Conservation (phyloP, 495 filamentous ascomycete species). For the Talaromyces liani region DNA sequence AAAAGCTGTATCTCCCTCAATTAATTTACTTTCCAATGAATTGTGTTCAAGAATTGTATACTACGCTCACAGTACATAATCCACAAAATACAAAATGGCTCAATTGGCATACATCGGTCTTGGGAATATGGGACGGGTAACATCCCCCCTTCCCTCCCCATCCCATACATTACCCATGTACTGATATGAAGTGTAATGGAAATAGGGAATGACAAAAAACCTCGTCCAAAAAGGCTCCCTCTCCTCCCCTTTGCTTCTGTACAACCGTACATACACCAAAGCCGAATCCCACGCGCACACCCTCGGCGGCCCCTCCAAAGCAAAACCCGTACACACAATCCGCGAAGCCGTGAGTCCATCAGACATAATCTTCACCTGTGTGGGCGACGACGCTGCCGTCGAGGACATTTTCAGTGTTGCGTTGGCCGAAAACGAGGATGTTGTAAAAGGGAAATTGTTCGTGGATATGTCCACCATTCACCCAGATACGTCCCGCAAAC, state of each 20-base stretch:
- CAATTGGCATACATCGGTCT: slow-evolving; percentile 77
- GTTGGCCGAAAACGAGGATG: slow-evolving; percentile 36
- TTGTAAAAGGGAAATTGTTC: slow-evolving; percentile 62
- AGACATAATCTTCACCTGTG: slow-evolving; percentile 77
- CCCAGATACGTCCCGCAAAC: slow-evolving; percentile 65
- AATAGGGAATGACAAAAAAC: slow-evolving; percentile 80
- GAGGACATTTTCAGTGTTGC: slow-evolving; percentile 44
- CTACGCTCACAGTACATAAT: background rate
- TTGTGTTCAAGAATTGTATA: background rate
- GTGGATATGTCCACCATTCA: slow-evolving; percentile 86
- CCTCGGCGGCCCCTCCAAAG: slow-evolving; percentile 46
- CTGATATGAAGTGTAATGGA: background rate
- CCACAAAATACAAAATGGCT: slow-evolving; percentile 34
- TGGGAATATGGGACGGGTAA: slow-evolving; percentile 84
- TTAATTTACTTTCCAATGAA: background rate
- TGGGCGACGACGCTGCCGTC: slow-evolving; percentile 73
- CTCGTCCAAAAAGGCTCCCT: slow-evolving; percentile 69
- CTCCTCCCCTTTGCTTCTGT: slow-evolving; percentile 61
- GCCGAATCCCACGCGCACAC: slow-evolving; percentile 47
- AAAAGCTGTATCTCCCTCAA: background rate
- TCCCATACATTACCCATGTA: background rate
- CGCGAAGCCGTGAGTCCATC: slow-evolving; percentile 57
- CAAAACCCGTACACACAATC: slow-evolving; percentile 52
- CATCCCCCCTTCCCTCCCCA: slow-evolving; percentile 20
- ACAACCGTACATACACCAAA: slow-evolving; percentile 66